Conservation (phyloP, 139 green algal species). For the Asterochloris erici region DNA sequence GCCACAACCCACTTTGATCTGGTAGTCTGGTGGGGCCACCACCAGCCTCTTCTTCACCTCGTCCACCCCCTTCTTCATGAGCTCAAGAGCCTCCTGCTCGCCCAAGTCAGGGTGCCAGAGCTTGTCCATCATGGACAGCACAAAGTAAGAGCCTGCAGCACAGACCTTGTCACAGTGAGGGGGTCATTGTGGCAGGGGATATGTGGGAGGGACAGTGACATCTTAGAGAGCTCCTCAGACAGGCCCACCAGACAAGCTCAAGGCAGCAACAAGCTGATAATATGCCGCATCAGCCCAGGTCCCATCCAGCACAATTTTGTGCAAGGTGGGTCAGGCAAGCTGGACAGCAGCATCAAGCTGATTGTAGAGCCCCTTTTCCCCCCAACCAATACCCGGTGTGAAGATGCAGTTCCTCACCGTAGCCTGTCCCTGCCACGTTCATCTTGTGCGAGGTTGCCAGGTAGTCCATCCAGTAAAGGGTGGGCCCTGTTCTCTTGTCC, state of each 20-base stretch:
- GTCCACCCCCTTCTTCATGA: conserved; percentile 86
- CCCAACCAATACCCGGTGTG: too few relatives aligned
- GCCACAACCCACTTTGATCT: conserved; percentile 80
- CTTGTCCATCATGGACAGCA: conserved; percentile 93
- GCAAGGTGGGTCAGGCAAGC: neutral
- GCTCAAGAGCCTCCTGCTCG: conserved; percentile 78
- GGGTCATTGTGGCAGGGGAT: neutral
- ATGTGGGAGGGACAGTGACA: neutral
- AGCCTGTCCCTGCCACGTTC: conserved; percentile 95
- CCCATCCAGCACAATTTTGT: too few relatives aligned
- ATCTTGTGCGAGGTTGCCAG: conserved; percentile 95
- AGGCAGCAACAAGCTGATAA: too few relatives aligned
- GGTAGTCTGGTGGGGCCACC: conserved; percentile 83
- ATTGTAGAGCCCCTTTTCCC: neutral
- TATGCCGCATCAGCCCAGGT: too few relatives aligned
- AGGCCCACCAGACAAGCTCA: neutral
- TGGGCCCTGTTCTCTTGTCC: conserved; percentile 76
- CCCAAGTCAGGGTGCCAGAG: conserved; percentile 89
- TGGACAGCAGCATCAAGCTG: neutral
- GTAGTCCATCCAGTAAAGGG: conserved; percentile 98
- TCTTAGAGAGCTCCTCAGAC: neutral
- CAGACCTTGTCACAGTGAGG: conserved; percentile 3
- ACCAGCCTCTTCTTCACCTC: conserved; percentile 84
- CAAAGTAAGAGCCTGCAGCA: conserved; percentile 83
- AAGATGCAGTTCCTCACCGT: conserved; percentile 57